A percentile compares a stretch with the other conserved stretches of the same genome.
phyloP scores from a whole-genome alignment of 805 yeast genomes.

The Ogataea allantospora region DNA sequence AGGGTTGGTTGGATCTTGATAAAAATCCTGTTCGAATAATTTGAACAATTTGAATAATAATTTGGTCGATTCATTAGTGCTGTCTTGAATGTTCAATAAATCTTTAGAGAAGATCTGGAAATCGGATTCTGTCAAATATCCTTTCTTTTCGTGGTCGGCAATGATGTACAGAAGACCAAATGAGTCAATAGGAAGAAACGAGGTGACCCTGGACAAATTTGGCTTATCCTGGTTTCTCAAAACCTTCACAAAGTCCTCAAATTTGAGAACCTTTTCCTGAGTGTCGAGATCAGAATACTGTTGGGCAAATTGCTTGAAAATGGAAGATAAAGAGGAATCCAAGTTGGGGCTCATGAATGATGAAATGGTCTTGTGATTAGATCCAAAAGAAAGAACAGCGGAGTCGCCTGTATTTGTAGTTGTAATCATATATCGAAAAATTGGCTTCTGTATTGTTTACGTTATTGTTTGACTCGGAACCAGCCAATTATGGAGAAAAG shows the following conservation, averaged over 20 bases:
- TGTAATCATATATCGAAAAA: slow-evolving; percentile 10
- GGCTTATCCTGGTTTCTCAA: slow-evolving; percentile 45
- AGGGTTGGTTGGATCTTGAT: slow-evolving; percentile 9
- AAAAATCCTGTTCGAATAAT: slow-evolving; percentile 40
- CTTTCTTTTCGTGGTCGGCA: slow-evolving; percentile 71
- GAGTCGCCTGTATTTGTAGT: slow-evolving; percentile 11
- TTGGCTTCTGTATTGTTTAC: slow-evolving; percentile 3
- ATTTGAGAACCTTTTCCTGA: slow-evolving; percentile 34
- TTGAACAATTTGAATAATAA: slow-evolving; percentile 54
- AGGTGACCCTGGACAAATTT: slow-evolving; percentile 23
- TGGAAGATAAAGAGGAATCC: slow-evolving; percentile 30
- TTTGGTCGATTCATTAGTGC: slow-evolving; percentile 45
- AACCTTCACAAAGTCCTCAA: slow-evolving; percentile 42
- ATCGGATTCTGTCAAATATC: slow-evolving; percentile 53
- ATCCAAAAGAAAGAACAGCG: slow-evolving; percentile 6
- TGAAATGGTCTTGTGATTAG: slow-evolving; percentile 1
- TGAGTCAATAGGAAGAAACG: slow-evolving; percentile 50
- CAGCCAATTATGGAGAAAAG: slow-evolving; percentile 12
- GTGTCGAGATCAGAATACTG: slow-evolving; percentile 30
- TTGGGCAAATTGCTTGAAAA: slow-evolving; percentile 43
- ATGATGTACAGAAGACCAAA: slow-evolving; percentile 74
- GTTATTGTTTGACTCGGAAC: slow-evolving; percentile 12
- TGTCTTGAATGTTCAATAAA: slow-evolving; percentile 43
- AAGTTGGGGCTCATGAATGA: slow-evolving; percentile 15
- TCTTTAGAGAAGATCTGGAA: slow-evolving; percentile 70